Conservation (phyloP, 1,139 yeast species). For the Pichia sp. region DNA sequence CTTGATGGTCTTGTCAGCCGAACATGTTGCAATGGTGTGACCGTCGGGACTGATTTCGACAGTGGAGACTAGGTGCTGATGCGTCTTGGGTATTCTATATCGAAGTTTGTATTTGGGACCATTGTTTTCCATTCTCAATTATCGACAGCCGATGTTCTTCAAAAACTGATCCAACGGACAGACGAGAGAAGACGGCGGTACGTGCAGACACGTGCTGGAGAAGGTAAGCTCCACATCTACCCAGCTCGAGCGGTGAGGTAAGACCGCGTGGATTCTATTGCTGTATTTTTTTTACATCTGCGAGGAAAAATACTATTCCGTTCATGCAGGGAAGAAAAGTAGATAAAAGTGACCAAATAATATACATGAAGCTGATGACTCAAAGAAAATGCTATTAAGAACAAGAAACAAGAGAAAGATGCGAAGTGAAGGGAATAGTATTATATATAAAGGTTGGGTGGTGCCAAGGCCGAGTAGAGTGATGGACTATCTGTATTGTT, state of each 20-base stretch:
- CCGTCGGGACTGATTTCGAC: slow-evolving; percentile 67
- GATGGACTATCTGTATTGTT: slow-evolving; percentile 20
- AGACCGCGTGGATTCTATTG: not conserved
- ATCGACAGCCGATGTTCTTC: not conserved
- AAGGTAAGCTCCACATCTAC: too few relatives aligned
- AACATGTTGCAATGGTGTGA: slow-evolving; percentile 48
- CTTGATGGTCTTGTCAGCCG: slow-evolving; percentile 41
- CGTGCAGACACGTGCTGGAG: too few relatives aligned
- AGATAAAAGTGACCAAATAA: not conserved
- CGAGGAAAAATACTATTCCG: not conserved
- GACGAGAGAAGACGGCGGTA: not conserved
- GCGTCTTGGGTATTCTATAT: slow-evolving; percentile 11
- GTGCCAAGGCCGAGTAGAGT: not conserved
- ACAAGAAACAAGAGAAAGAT: not conserved
- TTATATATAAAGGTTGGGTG: not conserved
- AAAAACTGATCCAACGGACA: not conserved
- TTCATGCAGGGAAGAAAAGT: not conserved
- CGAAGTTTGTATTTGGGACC: slow-evolving; percentile 16
- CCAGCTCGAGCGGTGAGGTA: not conserved
- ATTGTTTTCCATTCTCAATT: not conserved
- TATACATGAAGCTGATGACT: not conserved
- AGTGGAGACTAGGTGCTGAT: slow-evolving; percentile 25
- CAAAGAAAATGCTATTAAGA: not conserved
- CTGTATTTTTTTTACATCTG: too few relatives aligned
- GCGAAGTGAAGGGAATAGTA: not conserved